Evolutionary conservation across 176 grass and related monocot species (phyloP).

Genomic region (Juncus effusus): DNA sequence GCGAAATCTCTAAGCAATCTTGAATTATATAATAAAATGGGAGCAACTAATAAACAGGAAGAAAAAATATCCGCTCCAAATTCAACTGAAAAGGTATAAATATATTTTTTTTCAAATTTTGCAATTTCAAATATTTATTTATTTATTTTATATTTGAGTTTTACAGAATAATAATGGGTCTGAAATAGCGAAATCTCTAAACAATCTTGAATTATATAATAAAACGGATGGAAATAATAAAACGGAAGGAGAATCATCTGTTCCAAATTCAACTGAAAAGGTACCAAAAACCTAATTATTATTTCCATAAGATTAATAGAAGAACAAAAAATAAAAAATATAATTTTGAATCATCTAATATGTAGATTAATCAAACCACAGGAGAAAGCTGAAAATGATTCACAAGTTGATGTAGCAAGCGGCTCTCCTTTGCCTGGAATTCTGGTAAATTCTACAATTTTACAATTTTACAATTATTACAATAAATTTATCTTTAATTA

Average conservation of each 20-base stretch:
- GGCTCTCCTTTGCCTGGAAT: slow-evolving; percentile 97
- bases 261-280: slow-evolving; percentile 30
- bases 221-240: slow-evolving; percentile 30
- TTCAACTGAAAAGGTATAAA: too few species aligned
- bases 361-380: slow-evolving; percentile 40
- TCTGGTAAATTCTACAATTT: slow-evolving; percentile 50
- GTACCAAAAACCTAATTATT: slow-evolving; percentile 29
- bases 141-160: not conserved
- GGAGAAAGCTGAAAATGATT: slow-evolving; percentile 39
- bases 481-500: too few species aligned
- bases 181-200: not conserved
- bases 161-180: slow-evolving; percentile 6
- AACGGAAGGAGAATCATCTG: slow-evolving; percentile 26
- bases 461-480: not conserved
- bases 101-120: too few species aligned
- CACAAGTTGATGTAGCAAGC: slow-evolving; percentile 45
- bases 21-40: slow-evolving; percentile 20
- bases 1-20: slow-evolving; percentile 12
- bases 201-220: slow-evolving; percentile 24
- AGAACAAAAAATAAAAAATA: slow-evolving; percentile 21
- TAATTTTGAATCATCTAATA: slow-evolving; percentile 35
- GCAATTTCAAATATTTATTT: too few species aligned
- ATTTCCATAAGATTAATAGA: slow-evolving; percentile 11
- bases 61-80: too few species aligned
- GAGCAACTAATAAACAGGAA: not conserved